phyloP scores from a whole-genome alignment of 2,329 filamentous ascomycete genomes.

The Hypocrella siamensis region DNA sequence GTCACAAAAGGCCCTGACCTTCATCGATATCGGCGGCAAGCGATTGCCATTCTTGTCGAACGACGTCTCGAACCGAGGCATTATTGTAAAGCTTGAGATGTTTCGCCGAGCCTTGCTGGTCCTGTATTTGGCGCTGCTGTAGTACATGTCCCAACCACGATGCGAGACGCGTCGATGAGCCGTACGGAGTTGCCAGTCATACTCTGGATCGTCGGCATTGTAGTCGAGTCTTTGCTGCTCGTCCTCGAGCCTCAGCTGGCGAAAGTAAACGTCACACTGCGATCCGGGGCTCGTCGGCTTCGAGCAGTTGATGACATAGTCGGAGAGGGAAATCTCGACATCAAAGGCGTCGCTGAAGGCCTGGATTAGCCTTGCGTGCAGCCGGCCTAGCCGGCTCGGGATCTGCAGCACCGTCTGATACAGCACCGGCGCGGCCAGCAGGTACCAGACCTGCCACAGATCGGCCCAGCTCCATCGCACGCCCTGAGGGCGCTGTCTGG shows the following conservation, averaged over 20 bases:
- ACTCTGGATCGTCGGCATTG: not conserved
- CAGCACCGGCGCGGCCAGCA: slow-evolving; percentile 1
- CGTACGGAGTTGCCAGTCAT: not conserved
- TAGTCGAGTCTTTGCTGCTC: not conserved
- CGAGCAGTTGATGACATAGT: slow-evolving; percentile 1
- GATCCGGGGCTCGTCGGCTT: slow-evolving; percentile 2
- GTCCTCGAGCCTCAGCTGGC: not conserved
- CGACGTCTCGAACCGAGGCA: not conserved
- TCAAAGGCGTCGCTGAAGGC: slow-evolving; percentile 1
- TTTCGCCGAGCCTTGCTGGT: not conserved
- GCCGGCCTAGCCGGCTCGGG: not conserved
- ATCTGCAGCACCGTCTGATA: not conserved
- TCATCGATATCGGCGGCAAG: not conserved
- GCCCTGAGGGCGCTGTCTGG: not conserved
- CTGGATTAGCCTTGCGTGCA: not conserved
- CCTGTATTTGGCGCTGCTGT: not conserved
- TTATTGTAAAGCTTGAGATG: not conserved
- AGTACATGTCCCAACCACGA: slow-evolving; percentile 1
- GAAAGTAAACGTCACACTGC: not conserved
- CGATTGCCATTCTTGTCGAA: not conserved
- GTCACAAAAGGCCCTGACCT: not conserved
- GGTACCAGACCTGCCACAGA: slow-evolving; percentile 1
- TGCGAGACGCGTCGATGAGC: not conserved
- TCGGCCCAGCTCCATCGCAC: not conserved
- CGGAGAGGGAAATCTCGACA: slow-evolving; percentile 2